Conservation (phyloP, 495 filamentous ascomycete species). For the Hyaloscypha finlandica region DNA sequence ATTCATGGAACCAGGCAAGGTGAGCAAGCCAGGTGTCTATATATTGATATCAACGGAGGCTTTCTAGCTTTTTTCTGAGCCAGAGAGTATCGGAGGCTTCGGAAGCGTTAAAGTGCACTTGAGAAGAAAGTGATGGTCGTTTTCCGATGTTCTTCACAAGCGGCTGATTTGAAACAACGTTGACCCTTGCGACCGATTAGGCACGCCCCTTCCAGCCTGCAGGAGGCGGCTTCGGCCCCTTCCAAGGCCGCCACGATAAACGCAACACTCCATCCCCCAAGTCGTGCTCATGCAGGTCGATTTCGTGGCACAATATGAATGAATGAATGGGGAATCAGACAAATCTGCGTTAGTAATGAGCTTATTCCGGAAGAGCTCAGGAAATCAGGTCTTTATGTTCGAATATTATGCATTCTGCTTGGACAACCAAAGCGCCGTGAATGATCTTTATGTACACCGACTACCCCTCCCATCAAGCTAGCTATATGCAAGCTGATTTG, state of each 20-base stretch:
- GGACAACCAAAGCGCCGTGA: conserved; percentile 31
- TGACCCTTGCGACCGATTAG: not conserved
- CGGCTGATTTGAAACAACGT: not conserved
- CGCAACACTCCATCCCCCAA: not conserved
- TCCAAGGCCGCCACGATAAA: not conserved
- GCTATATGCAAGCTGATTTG: not conserved
- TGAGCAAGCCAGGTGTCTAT: not conserved
- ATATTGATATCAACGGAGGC: not conserved
- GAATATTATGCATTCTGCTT: conserved; percentile 27
- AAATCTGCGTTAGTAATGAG: not conserved
- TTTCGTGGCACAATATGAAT: too few relatives aligned
- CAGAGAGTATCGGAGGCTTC: not conserved
- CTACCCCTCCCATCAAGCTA: conserved; percentile 1
- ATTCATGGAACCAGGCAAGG: conserved; percentile 16
- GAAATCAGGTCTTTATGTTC: not conserved
- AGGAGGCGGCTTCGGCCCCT: not conserved
- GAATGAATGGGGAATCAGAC: not conserved
- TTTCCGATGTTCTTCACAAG: not conserved
- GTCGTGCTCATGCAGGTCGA: not conserved
- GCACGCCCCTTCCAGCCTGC: not conserved
- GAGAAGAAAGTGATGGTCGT: not conserved
- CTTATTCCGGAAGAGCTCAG: not conserved
- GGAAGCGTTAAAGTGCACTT: not conserved
- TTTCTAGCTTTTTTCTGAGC: not conserved
- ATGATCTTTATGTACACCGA: conserved; percentile 33